A percentile compares a stretch with the other conserved stretches of the same genome.
phyloP scores from a whole-genome alignment of 2,329 filamentous ascomycete genomes.

The Pseudopyricularia cyperi region DNA sequence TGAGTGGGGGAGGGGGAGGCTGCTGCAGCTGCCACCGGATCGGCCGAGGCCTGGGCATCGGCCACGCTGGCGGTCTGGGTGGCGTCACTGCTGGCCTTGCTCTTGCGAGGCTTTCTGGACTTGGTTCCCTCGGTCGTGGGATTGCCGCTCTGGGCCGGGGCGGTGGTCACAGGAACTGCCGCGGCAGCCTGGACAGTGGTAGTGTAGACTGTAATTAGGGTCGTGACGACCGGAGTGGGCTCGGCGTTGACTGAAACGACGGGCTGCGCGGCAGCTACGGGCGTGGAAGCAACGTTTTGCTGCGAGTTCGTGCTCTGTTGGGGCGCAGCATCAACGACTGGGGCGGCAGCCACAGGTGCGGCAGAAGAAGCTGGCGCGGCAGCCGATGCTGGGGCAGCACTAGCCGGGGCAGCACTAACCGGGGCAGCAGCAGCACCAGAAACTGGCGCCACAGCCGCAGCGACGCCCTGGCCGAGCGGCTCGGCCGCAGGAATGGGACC shows the following conservation, averaged over 20 bases:
- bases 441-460: not conserved
- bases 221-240: not conserved
- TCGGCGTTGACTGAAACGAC: too few relatives aligned
- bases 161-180: not conserved
- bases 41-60: not conserved
- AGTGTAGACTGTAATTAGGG: not conserved
- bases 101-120: not conserved
- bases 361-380: not conserved
- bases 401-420: too few relatives aligned
- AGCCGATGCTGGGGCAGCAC: too few relatives aligned
- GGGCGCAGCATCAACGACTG: not conserved
- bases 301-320: too few relatives aligned
- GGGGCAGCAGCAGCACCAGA: not conserved
- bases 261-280: not conserved
- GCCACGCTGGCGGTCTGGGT: not conserved
- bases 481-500: slow-evolving; percentile 17
- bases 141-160: not conserved
- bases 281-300: too few relatives aligned
- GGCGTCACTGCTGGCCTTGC: not conserved
- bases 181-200: not conserved
- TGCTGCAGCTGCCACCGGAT: not conserved
- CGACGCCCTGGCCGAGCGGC: not conserved
- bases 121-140: not conserved
- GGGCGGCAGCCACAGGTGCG: not conserved
- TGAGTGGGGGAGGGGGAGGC: too few relatives aligned